These are phyloP conservation scores for Tilletia caries DNA, from an alignment of 1,284 basidiomycete genomes.

Conservation along the genomic window DNA sequence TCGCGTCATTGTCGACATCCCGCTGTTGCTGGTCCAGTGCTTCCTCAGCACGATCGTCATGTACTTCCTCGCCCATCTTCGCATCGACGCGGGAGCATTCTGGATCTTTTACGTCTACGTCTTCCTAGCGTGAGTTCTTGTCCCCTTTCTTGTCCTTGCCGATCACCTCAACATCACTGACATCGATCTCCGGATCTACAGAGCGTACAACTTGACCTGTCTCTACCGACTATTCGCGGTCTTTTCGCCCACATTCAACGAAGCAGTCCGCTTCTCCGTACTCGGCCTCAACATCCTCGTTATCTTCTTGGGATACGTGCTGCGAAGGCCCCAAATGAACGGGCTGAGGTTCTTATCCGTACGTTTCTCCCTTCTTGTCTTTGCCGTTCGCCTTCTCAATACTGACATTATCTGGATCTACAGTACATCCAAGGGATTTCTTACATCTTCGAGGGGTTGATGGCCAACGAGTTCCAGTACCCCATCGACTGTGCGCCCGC, in stretches of 20 bases:
- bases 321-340: slow-evolving; percentile 58
- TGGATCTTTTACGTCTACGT: slow-evolving; percentile 46
- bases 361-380: too few species aligned
- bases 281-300: slow-evolving; percentile 64
- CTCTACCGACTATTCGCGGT: slow-evolving; percentile 54
- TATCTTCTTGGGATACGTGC: slow-evolving; percentile 67
- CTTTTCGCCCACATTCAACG: slow-evolving; percentile 58
- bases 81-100: slow-evolving; percentile 56
- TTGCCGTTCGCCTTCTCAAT: too few species aligned
- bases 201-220: slow-evolving; percentile 23
- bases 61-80: slow-evolving; percentile 66
- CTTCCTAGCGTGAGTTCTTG: slow-evolving; percentile 27
- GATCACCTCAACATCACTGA: slow-evolving; percentile 12
- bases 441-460: slow-evolving; percentile 61
- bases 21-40: slow-evolving; percentile 63
- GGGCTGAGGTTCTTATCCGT: slow-evolving; percentile 57
- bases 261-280: slow-evolving; percentile 58
- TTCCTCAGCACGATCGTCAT: slow-evolving; percentile 62
- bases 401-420: too few species aligned
- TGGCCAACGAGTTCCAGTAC: slow-evolving; percentile 61
- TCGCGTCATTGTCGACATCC: slow-evolving; percentile 68
- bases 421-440: slow-evolving; percentile 55
- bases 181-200: not conserved
- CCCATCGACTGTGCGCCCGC: slow-evolving; percentile 17
- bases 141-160: not conserved